Base-by-base conservation (phyloP, 139 green algal species). In the Pleodorina starrii region DNA sequence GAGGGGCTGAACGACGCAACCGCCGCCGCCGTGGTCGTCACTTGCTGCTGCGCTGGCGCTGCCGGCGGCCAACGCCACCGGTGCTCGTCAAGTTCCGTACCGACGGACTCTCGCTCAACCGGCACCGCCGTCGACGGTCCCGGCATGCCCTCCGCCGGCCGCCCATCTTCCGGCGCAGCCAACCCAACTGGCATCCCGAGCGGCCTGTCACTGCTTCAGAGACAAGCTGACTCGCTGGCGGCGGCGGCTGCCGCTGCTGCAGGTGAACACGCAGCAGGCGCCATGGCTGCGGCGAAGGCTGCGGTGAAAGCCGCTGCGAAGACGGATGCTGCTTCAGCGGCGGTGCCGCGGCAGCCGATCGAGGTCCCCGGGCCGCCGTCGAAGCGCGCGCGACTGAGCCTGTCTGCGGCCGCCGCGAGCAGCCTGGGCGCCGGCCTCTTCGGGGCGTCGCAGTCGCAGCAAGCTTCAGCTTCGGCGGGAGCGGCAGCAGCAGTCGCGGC, bases 361-460 rank as follows among this genome's bases (percentile, higher is more conserved):
- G 21, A 73, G 16, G 12, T 73, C 1, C 63, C 63, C 21, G 63
- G 63, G n/a, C 75, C 44, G 46, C 75, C 46, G 32, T 25, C 46
- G 21, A 68, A 80, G 57, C 71, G 88, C 1, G 40, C 85, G n/a
- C 81, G 88, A 1, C 44, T 83, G 44, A n/a, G 75, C 54, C 50
- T 54, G 1, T 38, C 78, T 29, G 43, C 60, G n/a, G 23, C 42
- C 6, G 68, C 35, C 35, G 25, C 46, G 5, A 60, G 36, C 78
- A 68, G 44, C 38, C 59, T 86, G 38, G 80, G 40, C 43, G 72
- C 36, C 36, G 36, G 69, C 2, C 69, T 50, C 16, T 73, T 6
- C 32, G 25, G 27, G 12, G 16, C n/a, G n/a, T n/a, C n/a, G n/a
- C n/a, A n/a, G n/a, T n/a, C n/a, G n/a, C n/a, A n/a, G n/a, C n/a